These are phyloP conservation scores for Ashbya aceris DNA, from an alignment of 1,139 yeast species.

Conservation along the genomic window DNA sequence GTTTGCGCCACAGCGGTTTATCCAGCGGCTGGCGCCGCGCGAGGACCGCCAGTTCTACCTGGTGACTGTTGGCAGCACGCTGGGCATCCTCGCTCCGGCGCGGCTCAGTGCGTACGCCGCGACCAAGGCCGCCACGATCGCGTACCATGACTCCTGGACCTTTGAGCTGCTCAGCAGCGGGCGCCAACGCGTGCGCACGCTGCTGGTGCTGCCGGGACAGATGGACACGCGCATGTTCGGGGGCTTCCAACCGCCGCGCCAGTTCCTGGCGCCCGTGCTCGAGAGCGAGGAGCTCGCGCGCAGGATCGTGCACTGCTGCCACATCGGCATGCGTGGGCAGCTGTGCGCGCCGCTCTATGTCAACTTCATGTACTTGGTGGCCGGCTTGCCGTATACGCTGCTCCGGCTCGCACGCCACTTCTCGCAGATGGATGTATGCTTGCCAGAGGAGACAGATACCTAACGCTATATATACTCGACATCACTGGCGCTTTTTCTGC, in stretches of 20 bases:
- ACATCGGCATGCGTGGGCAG: conserved; percentile 44
- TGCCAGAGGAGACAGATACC: conserved; percentile 17
- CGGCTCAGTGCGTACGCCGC: conserved; percentile 57
- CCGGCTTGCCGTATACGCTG: conserved; percentile 43
- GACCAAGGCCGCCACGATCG: conserved; percentile 53
- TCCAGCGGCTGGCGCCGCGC: conserved; percentile 34
- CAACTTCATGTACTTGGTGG: conserved; percentile 44
- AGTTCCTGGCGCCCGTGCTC: conserved; percentile 58
- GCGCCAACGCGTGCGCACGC: conserved; percentile 31
- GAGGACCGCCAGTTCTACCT: conserved; percentile 37
- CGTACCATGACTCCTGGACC: conserved; percentile 49
- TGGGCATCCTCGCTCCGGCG: conserved; percentile 65
- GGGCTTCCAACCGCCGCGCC: conserved; percentile 49
- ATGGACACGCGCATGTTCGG: conserved; percentile 51
- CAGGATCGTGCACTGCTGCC: conserved; percentile 35
- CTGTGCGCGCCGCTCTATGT: conserved; percentile 54
- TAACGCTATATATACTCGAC: conserved; percentile 5
- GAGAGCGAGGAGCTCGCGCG: conserved; percentile 37
- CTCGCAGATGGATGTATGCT: conserved; percentile 25
- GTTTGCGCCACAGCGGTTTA: conserved; percentile 45
- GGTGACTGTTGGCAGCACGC: conserved; percentile 57
- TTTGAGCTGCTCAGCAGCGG: conserved; percentile 36
- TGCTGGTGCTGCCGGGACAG: conserved; percentile 61
- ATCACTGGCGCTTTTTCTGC: conserved; percentile 13
- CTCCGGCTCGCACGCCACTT: conserved; percentile 41